phyloP scores from a whole-genome alignment of 495 filamentous ascomycete species.

The Trypethelium eluteriae region DNA sequence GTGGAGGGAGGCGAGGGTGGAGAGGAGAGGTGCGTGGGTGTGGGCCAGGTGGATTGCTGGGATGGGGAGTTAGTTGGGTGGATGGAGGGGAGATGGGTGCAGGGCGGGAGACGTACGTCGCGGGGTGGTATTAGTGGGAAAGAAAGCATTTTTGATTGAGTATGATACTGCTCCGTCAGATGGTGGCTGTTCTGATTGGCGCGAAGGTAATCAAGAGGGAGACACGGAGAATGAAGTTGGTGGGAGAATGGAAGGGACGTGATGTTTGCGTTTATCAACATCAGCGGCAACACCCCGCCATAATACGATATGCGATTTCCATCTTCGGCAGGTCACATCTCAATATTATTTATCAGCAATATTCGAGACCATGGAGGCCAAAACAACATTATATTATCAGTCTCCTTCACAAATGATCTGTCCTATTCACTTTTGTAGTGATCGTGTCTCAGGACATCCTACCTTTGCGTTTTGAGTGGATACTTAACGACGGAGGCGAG shows the following conservation, averaged over 20 bases:
- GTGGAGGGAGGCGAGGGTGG: conserved; percentile 18
- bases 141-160: conserved; percentile 22
- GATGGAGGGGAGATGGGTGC: not conserved
- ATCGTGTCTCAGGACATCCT: too few species aligned
- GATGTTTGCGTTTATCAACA: conserved; percentile 5
- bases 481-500: not conserved
- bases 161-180: not conserved
- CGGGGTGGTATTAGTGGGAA: conserved; percentile 30
- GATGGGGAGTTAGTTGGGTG: conserved; percentile 14
- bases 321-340: too few species aligned
- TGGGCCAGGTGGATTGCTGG: not conserved
- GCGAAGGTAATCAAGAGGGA: not conserved
- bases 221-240: not conserved
- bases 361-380: too few species aligned
- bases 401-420: too few species aligned
- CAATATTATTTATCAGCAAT: too few species aligned
- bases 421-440: too few species aligned
- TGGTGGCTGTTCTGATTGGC: not conserved
- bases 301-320: too few species aligned
- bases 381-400: too few species aligned
- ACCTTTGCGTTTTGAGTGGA: too few species aligned
- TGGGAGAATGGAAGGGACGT: not conserved
- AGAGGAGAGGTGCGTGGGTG: conserved; percentile 15
- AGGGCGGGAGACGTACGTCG: conserved; percentile 20
- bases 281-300: too few species aligned